Base-by-base conservation (phyloP, 139 green algal genomes). In the Closterium sp. region DNA sequence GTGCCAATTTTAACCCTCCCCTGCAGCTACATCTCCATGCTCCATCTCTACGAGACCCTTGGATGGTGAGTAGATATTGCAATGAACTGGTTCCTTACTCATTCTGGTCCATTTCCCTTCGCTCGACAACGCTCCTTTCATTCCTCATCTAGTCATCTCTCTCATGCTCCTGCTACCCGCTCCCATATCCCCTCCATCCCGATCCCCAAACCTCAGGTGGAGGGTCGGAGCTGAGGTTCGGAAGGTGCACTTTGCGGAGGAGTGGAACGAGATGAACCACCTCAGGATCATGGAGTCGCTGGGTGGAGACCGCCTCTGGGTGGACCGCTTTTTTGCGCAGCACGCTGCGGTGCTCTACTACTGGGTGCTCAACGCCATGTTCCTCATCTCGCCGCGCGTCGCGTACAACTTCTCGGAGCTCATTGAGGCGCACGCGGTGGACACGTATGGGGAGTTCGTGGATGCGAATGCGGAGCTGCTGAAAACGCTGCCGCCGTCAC, bases 241-340 rank as follows among this genome's bases (percentile, higher is more conserved):
- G 31, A 91, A 90, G 23, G 88, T 96, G 2, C 94, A 96, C 90
- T 95, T 95, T 88, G 94, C 94, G 33, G 94, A 96, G 94, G 93
- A 94, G 38, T 93, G 91, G 92, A 95, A 92, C 84, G 92, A 94
- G 89, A 93, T 94, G 84, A 55, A 94, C 64, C 93, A 95, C 69
- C 89, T 98, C 35, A 96, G 98, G 90, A 99, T 99, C 95, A 99
- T 99, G 97, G 98, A 99, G 95, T 95, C 95, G 0, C 95, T 99
- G 84, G 98, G 98, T 12, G 98, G 98, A 0, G 98, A 99, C 94
- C 92, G 95, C 88, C 85, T 95, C 30, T 99, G 98, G 98, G 86
- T 96, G 0, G 97, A 99, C 94, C 94, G 94, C 31, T 94, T 94
- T 64, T 92, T 91, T 21, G 92, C 87, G 0, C 92, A 94, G 66